Conservation (phyloP, 306 rosid species). For the Cotoneaster glaucophyllus region DNA sequence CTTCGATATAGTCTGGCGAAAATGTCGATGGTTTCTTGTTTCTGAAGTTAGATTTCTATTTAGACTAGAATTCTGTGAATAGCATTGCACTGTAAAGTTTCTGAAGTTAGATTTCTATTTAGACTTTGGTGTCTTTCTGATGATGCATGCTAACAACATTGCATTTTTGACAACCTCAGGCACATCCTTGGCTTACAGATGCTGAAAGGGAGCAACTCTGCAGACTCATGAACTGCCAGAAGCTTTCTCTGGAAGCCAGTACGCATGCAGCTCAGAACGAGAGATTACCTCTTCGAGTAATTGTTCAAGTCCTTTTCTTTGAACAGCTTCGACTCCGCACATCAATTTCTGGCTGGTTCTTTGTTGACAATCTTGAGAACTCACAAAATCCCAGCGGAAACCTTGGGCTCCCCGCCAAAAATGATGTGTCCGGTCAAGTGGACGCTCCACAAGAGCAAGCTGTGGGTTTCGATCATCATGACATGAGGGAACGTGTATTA, state of each 20-base stretch:
- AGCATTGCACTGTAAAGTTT: neutral
- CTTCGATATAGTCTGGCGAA: neutral
- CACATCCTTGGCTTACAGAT: slow-evolving; percentile 85
- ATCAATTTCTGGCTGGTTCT: slow-evolving; percentile 80
- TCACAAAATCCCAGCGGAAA: slow-evolving; percentile 36
- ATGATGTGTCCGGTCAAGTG: slow-evolving; percentile 21
- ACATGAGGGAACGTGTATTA: slow-evolving; percentile 58
- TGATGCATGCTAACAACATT: neutral
- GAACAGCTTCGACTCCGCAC: slow-evolving; percentile 87
- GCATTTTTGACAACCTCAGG: slow-evolving; percentile 30
- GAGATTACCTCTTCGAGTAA: slow-evolving; percentile 69
- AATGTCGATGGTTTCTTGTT: neutral
- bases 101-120: neutral
- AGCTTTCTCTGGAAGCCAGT: slow-evolving; percentile 78
- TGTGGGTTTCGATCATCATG: slow-evolving; percentile 17
- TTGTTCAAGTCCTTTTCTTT: slow-evolving; percentile 75
- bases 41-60: neutral
- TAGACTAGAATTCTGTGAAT: neutral
- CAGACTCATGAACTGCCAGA: slow-evolving; percentile 76
- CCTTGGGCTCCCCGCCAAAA: slow-evolving; percentile 34
- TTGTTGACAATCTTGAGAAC: slow-evolving; percentile 60
- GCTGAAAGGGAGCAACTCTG: slow-evolving; percentile 81
- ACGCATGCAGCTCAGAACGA: slow-evolving; percentile 88
- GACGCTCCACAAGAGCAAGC: slow-evolving; percentile 24
- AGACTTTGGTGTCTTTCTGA: neutral